Base-by-base conservation (phyloP, 441 rosid species). In the Aleurites moluccanus region DNA sequence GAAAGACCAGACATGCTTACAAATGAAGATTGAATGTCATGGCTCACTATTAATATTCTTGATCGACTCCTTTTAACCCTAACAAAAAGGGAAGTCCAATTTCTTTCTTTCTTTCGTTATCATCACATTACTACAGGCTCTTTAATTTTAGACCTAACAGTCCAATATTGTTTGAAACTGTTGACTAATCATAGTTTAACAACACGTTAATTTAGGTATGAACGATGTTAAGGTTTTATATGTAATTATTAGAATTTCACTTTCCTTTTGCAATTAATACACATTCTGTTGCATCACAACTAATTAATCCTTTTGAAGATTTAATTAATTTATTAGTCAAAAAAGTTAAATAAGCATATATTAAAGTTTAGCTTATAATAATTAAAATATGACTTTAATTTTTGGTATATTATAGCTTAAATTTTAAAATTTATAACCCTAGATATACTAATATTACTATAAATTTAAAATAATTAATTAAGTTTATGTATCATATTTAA, bases 1-100 rank as follows among this genome's bases (percentile, higher is more conserved):
- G 67, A 79, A 78, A 66, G 78, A 78, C 73, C 27, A 77, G 83
- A 83, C 90, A 85, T 69, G 88, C 83, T 71, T 85, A 47, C 75
- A 74, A 35, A 69, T 69, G 85, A 84, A 85, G 88, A 64, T n/a
- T n/a, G n/a, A n/a, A n/a, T n/a, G 44, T 76, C 82, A 52, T 69
- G 50, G 6, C 53, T 75, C 30, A 42, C 65, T n/a, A 73, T 73
- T 50, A 49, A 6, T n/a, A n/a, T n/a, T n/a, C 75, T 6, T 21
- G 5, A 62, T 47, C 3, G 44, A 38, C 15, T 56, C 38, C 6
- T 5, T 11, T 25, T 47, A 1, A 72, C 56, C 20, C 40, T 6
- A 16, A n/a, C n/a, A 45, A 60, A 59, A 71, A 4, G 47, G 2
- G 2, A 27, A 59, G 71, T 52, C 44, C 73, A 62, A 40, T 38